phyloP scores from a whole-genome alignment of 2,329 filamentous ascomycete species.

The Cladophialophora carrionii region DNA sequence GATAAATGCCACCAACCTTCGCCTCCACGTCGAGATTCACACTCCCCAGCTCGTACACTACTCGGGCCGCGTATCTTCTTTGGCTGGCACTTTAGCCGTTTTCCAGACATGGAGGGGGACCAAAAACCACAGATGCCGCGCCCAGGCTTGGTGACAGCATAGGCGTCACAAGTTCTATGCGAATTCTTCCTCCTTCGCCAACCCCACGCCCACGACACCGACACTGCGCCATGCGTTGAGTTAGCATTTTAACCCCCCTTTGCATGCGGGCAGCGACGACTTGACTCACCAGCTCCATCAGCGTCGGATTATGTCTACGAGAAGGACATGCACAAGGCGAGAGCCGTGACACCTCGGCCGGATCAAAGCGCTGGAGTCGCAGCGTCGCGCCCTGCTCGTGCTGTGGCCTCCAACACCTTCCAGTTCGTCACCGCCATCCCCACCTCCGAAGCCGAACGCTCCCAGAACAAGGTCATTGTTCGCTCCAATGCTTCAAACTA shows the following conservation, averaged over 20 bases:
- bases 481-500: constrained; percentile 40
- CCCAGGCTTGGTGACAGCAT: constrained; percentile 1
- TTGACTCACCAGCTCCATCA: neutral
- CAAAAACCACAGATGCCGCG: neutral
- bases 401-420: constrained; percentile 26
- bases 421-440: constrained; percentile 35
- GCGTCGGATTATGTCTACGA: constrained; percentile 30
- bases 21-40: neutral
- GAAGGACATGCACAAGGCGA: constrained; percentile 34
- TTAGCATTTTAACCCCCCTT: neutral
- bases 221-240: neutral
- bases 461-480: constrained; percentile 37
- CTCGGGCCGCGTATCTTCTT: neutral
- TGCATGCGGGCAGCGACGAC: constrained; percentile 1
- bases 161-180: neutral
- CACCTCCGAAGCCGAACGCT: constrained; percentile 31
- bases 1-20: neutral
- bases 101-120: neutral
- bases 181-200: constrained; percentile 1
- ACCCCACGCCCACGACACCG: neutral
- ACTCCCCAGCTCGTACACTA: neutral
- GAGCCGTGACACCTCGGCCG: constrained; percentile 32
- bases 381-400: constrained; percentile 21
- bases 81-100: constrained; percentile 2
- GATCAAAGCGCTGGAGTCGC: constrained; percentile 26